Conservation (phyloP, 1,284 basidiomycete species). For the Apiotrichum brassicae region DNA sequence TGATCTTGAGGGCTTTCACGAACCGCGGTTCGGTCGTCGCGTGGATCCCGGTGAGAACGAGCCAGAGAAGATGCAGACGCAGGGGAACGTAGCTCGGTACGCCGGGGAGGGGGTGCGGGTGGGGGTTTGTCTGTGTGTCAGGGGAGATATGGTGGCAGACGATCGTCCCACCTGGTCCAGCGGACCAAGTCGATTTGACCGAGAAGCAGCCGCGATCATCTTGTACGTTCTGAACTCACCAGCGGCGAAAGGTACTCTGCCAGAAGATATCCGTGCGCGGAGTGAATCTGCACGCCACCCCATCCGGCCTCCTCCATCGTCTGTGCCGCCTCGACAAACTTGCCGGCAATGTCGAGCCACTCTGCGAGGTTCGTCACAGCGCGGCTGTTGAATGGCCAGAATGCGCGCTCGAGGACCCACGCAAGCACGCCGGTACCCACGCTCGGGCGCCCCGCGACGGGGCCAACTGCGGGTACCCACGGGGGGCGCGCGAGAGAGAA, state of each 20-base stretch:
- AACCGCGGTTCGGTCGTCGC: slow-evolving; percentile 57
- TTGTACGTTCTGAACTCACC: slow-evolving; percentile 46
- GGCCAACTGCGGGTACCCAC: slow-evolving; percentile 58
- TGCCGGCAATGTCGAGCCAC: slow-evolving; percentile 52
- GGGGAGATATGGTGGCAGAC: no score
- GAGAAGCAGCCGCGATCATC: no score
- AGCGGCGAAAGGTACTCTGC: slow-evolving; percentile 76
- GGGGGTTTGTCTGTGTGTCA: slow-evolving; percentile 56
- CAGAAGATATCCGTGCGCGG: slow-evolving; percentile 81
- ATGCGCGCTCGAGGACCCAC: slow-evolving; percentile 49
- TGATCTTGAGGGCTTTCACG: slow-evolving; percentile 77
- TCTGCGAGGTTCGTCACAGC: slow-evolving; percentile 55
- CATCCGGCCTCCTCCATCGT: slow-evolving; percentile 68
- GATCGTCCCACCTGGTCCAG: not conserved
- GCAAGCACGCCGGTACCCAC: slow-evolving; percentile 44
- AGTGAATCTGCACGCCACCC: slow-evolving; percentile 84
- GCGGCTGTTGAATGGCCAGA: slow-evolving; percentile 61
- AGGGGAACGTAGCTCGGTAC: slow-evolving; percentile 41
- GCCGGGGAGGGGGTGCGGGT: slow-evolving; percentile 57
- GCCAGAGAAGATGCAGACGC: slow-evolving; percentile 58
- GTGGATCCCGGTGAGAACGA: slow-evolving; percentile 61
- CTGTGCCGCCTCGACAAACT: slow-evolving; percentile 65
- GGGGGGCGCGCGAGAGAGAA: slow-evolving; percentile 31
- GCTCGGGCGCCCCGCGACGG: slow-evolving; percentile 58
- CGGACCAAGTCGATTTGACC: no score